These are phyloP conservation scores for Theobroma cacao DNA, from an alignment of 345 rosid genomes.

Conservation along the genomic window DNA sequence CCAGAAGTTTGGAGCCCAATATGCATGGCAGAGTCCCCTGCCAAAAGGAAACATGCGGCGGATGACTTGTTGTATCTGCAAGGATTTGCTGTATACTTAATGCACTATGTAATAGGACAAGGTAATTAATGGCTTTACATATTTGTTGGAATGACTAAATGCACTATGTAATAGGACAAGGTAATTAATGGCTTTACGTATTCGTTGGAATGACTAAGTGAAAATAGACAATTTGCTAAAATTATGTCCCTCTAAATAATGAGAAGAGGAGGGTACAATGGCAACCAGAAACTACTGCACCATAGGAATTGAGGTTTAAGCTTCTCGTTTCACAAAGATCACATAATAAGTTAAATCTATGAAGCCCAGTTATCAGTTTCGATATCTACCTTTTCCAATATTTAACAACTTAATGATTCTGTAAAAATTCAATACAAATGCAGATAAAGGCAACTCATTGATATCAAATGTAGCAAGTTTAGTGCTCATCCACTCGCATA, in stretches of 20 bases:
- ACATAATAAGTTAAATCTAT: not conserved
- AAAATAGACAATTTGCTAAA: not conserved
- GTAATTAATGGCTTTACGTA: conserved; percentile 1
- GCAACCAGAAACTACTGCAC: not conserved
- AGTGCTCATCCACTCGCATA: not conserved
- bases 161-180: conserved; percentile 11
- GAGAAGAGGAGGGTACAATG: not conserved
- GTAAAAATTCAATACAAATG: not conserved
- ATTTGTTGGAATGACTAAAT: not conserved
- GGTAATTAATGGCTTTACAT: conserved; percentile 3
- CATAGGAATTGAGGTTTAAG: no score
- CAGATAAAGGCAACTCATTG: not conserved
- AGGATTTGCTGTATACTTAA: conserved; percentile 18
- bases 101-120: conserved; percentile 12
- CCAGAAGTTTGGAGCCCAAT: conserved; percentile 98
- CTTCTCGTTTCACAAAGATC: not conserved
- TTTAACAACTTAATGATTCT: not conserved
- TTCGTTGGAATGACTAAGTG: not conserved
- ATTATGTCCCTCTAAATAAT: not conserved
- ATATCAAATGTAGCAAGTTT: not conserved
- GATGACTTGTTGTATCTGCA: conserved; percentile 80
- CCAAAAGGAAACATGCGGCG: conserved; percentile 91
- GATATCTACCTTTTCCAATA: not conserved
- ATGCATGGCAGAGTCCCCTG: conserved; percentile 95
- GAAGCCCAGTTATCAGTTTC: not conserved